A percentile compares a stretch with the other conserved stretches of the same genome.
Evolutionary conservation across 73 alveolate species (phyloP).

Genomic region (Paramecium sonneborni): DNA sequence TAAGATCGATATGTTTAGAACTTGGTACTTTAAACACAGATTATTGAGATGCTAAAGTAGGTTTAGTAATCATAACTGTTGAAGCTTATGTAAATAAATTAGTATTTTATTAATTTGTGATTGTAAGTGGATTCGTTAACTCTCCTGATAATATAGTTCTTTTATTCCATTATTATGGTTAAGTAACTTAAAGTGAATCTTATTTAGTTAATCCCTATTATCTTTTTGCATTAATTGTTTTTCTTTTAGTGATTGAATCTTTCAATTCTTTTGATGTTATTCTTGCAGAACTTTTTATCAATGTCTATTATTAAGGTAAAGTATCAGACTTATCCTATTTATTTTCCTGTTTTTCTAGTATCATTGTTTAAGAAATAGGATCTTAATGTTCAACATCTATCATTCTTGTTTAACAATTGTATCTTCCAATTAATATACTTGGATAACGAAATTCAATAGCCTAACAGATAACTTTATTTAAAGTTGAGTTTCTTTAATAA

Average conservation of each 20-base stretch:
- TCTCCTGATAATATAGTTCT: not conserved
- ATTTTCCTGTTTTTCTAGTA: not conserved
- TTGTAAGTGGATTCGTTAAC: not conserved
- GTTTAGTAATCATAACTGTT: conserved; percentile 3
- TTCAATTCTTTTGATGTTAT: not conserved
- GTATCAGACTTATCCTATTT: not conserved
- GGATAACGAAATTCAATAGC: not conserved
- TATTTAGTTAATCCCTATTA: not conserved
- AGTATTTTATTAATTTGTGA: not conserved
- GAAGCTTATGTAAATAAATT: not conserved
- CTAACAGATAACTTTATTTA: not conserved
- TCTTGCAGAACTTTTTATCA: not conserved
- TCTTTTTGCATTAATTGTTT: not conserved
- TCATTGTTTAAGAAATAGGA: not conserved
- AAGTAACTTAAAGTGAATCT: not conserved
- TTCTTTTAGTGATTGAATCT: not conserved
- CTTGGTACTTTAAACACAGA: not conserved
- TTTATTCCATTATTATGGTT: conserved; percentile 18
- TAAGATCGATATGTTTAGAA: not conserved
- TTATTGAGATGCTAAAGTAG: not conserved
- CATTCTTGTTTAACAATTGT: not conserved
- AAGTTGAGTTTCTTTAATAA: not conserved
- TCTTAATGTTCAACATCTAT: conserved; percentile 4
- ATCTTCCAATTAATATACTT: not conserved
- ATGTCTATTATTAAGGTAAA: not conserved